Percentiles rank a stretch among this genome's conserved stretches.
These are phyloP conservation scores for Hypoxylon sp. DNA, from an alignment of 2,329 filamentous ascomycete genomes.

Conservation along the genomic window DNA sequence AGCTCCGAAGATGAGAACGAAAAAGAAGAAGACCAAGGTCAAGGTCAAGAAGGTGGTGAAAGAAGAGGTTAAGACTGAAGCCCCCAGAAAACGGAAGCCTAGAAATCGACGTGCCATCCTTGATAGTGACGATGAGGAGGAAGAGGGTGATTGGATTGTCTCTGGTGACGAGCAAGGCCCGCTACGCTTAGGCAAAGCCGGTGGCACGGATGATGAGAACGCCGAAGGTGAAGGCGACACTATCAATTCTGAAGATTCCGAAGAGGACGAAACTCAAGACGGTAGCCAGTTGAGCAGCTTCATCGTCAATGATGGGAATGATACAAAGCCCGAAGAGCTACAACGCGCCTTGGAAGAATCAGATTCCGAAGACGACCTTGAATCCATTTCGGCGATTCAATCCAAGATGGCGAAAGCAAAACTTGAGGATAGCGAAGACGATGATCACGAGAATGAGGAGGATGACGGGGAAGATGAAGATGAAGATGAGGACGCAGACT, in stretches of 20 bases:
- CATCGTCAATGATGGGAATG: slow-evolving; percentile 66
- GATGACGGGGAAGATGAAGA: slow-evolving; percentile 47
- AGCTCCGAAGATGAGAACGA: slow-evolving; percentile 57
- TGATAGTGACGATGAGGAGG: slow-evolving; percentile 73
- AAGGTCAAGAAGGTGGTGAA: slow-evolving; percentile 54
- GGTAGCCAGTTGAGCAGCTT: slow-evolving; percentile 70
- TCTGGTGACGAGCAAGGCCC: slow-evolving; percentile 74
- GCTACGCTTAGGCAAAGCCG: slow-evolving; percentile 79
- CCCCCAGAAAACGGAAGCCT: slow-evolving; percentile 49
- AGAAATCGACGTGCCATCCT: slow-evolving; percentile 60
- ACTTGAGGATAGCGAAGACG: slow-evolving; percentile 25
- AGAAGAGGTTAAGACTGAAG: slow-evolving; percentile 55
- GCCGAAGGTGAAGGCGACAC: slow-evolving; percentile 89
- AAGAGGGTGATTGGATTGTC: slow-evolving; percentile 85
- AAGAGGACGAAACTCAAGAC: slow-evolving; percentile 64
- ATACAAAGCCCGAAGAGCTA: slow-evolving; percentile 51
- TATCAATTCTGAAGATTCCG: slow-evolving; percentile 79
- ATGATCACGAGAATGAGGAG: slow-evolving; percentile 8
- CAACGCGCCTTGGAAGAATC: slow-evolving; percentile 49
- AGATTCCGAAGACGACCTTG: slow-evolving; percentile 52
- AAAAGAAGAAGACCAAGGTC: slow-evolving; percentile 54
- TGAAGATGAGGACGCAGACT: slow-evolving; percentile 39
- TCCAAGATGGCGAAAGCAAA: slow-evolving; percentile 44
- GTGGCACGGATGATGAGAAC: slow-evolving; percentile 89
- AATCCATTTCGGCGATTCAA: slow-evolving; percentile 51